Percentiles rank a stretch among this genome's conserved stretches.
phyloP scores from a whole-genome alignment of 2,329 filamentous ascomycete genomes.

The Pseudogymnoascus sp. region DNA sequence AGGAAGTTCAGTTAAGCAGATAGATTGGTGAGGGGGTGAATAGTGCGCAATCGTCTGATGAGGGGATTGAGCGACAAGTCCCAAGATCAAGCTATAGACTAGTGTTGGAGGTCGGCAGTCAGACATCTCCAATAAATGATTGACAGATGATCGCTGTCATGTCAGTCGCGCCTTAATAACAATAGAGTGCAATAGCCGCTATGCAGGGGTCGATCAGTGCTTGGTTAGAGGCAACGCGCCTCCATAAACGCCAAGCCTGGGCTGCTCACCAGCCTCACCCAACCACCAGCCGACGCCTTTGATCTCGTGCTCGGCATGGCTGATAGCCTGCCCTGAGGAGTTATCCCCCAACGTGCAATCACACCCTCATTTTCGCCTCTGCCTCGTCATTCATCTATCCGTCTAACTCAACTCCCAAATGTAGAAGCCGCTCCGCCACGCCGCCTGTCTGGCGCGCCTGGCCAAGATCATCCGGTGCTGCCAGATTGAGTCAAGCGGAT shows the following conservation, averaged over 20 bases:
- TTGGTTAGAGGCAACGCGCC: not conserved
- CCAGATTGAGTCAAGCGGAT: not conserved
- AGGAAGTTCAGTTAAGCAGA: not conserved
- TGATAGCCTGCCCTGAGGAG: not conserved
- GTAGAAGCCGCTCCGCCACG: not conserved
- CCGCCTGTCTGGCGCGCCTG: not conserved
- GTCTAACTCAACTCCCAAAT: not conserved
- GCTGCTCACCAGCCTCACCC: not conserved
- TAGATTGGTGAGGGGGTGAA: not conserved
- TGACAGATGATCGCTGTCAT: not conserved
- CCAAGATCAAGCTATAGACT: not conserved
- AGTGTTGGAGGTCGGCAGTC: not conserved
- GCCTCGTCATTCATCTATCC: not conserved
- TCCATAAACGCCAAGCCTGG: not conserved
- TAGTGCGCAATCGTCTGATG: not conserved
- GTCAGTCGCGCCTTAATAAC: not conserved
- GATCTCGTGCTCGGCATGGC: not conserved
- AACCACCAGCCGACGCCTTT: not conserved
- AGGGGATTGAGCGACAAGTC: not conserved
- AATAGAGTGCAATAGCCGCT: conserved; percentile 5
- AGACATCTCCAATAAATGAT: not conserved
- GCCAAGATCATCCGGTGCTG: not conserved
- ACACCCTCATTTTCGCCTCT: not conserved
- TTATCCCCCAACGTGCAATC: not conserved
- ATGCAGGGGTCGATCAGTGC: not conserved